Conservation (phyloP, 2,329 filamentous ascomycete species). For the Colletotrichum abscissum region DNA sequence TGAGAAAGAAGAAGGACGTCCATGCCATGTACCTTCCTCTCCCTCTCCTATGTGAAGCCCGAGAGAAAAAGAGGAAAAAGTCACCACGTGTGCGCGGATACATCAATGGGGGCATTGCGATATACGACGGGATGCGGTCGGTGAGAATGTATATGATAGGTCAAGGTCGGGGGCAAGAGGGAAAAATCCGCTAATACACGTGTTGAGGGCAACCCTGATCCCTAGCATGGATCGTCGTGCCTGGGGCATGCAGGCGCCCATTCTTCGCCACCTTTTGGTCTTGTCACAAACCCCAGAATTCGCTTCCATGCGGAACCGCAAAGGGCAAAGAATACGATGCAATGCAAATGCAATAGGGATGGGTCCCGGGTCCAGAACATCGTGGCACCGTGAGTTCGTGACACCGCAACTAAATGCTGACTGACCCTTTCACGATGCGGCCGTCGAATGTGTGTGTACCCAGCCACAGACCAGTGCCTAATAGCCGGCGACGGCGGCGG, state of each 20-base stretch:
- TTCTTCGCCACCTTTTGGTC: constrained; percentile 14
- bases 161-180: background rate
- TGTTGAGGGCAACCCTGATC: background rate
- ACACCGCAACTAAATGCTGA: background rate
- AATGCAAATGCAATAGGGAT: background rate
- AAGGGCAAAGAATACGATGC: background rate
- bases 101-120: background rate
- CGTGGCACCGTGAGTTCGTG: background rate
- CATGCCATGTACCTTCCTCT: background rate
- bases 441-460: background rate
- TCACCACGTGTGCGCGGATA: background rate
- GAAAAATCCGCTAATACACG: constrained; percentile 1
- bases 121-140: constrained; percentile 3
- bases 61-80: background rate
- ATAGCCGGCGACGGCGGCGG: background rate
- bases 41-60: background rate
- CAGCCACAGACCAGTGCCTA: no score
- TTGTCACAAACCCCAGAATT: background rate
- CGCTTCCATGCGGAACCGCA: background rate
- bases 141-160: constrained; percentile 14
- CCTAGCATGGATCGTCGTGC: constrained; percentile 2
- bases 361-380: background rate
- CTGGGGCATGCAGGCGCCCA: background rate
- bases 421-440: background rate
- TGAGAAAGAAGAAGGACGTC: background rate